phyloP scores from a whole-genome alignment of 2,329 filamentous ascomycete genomes.

The Aspergillaceae sp. region DNA sequence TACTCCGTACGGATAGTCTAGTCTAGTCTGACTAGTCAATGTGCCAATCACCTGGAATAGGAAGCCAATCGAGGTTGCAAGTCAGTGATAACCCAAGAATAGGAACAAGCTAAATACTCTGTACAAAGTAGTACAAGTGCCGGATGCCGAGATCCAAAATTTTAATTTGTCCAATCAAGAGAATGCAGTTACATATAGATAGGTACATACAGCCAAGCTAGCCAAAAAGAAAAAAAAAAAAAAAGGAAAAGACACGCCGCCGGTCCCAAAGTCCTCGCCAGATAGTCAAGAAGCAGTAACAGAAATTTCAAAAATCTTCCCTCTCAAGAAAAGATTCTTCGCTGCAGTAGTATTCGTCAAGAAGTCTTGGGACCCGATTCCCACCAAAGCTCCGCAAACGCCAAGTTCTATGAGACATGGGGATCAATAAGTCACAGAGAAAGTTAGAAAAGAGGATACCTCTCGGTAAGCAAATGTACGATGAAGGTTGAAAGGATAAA shows the following conservation, averaged over 20 bases:
- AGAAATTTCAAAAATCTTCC: not conserved
- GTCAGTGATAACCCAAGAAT: no score
- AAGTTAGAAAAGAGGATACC: slow-evolving; percentile 3
- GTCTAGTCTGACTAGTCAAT: not conserved
- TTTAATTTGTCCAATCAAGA: not conserved
- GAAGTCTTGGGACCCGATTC: not conserved
- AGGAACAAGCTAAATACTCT: no score
- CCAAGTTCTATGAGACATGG: slow-evolving; percentile 1
- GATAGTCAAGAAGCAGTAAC: no score
- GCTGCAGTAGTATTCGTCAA: not conserved
- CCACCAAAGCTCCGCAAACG: not conserved
- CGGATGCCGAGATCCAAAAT: no score
- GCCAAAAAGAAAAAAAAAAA: not conserved
- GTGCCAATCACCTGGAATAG: not conserved
- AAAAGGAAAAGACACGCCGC: not conserved
- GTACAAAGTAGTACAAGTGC: no score
- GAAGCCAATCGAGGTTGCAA: no score
- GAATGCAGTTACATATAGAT: not conserved
- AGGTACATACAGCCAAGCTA: not conserved
- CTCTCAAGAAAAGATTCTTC: no score
- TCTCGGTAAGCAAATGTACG: slow-evolving; percentile 12
- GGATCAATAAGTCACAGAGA: slow-evolving; percentile 7
- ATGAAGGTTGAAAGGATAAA: slow-evolving; percentile 1
- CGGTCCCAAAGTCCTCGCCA: not conserved
- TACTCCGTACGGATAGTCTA: not conserved